These are phyloP conservation scores for Paecilomyces formosus DNA, from an alignment of 2,329 filamentous ascomycete species.

Conservation along the genomic window DNA sequence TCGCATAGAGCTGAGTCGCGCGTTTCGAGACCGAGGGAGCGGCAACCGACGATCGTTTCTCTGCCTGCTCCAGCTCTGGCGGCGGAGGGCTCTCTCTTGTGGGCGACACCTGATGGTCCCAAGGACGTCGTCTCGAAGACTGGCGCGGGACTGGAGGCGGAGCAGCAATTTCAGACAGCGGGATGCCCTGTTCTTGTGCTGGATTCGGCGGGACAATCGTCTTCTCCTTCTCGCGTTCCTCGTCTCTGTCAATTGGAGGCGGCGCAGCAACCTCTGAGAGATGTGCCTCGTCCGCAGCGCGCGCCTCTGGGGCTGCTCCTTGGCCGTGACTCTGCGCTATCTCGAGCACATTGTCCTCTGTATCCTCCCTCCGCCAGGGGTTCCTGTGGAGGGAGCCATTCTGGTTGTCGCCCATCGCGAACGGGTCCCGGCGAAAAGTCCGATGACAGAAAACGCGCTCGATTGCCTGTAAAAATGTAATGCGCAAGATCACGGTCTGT, in stretches of 20 bases:
- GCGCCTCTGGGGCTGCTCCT: not conserved
- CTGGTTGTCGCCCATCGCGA: not conserved
- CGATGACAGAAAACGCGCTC: not conserved
- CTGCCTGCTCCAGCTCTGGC: conserved; percentile 3
- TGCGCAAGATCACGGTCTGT: not conserved
- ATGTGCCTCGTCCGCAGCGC: conserved; percentile 1
- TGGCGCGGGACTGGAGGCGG: conserved; percentile 39
- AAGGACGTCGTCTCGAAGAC: conserved; percentile 28
- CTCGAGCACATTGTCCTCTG: not conserved
- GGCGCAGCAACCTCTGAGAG: conserved; percentile 6
- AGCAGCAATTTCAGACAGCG: conserved; percentile 19
- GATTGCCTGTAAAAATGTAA: not conserved
- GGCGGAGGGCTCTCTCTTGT: conserved; percentile 10
- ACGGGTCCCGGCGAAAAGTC: not conserved
- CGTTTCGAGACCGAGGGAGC: conserved; percentile 37
- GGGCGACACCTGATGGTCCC: conserved; percentile 13
- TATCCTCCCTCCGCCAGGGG: conserved; percentile 1
- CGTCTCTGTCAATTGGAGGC: not conserved
- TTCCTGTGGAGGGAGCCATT: not conserved
- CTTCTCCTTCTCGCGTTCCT: not conserved
- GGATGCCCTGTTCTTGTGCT: conserved; percentile 9
- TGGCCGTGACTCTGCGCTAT: not conserved
- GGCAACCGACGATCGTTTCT: conserved; percentile 3
- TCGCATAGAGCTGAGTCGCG: conserved; percentile 58
- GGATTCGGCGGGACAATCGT: conserved; percentile 4